Percentiles rank a stretch among this genome's conserved stretches.
phyloP scores from a whole-genome alignment of 129 eudicot species.

The Oenanthe sinensis region DNA sequence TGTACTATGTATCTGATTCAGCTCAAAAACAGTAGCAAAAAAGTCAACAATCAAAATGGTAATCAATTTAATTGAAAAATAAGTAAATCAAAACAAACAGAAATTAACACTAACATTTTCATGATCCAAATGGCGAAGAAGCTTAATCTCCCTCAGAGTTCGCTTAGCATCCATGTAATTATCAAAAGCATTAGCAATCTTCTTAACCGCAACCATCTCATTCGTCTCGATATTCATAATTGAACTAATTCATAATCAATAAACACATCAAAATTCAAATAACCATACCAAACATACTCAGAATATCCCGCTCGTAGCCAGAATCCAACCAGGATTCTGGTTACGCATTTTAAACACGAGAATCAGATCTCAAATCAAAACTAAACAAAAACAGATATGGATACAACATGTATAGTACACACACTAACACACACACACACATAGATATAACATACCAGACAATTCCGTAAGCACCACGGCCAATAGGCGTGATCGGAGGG shows the following conservation, averaged over 20 bases:
- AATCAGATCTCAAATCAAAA: neutral
- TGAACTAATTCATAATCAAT: conserved; percentile 38
- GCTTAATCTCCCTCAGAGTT: conserved; percentile 79
- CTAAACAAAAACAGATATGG: neutral
- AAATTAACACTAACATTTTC: conserved; percentile 52
- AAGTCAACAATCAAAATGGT: conserved; percentile 1
- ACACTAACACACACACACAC: too few species aligned
- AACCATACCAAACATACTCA: neutral
- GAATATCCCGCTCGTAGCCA: neutral
- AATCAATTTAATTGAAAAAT: neutral
- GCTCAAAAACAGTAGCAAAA: neutral
- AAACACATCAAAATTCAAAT: neutral
- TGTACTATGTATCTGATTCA: neutral
- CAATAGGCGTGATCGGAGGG: conserved; percentile 81
- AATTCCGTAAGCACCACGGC: conserved; percentile 95
- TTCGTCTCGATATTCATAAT: conserved; percentile 74
- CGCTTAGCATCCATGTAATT: conserved; percentile 91
- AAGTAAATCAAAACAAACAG: neutral
- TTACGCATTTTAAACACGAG: neutral
- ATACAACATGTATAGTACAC: too few species aligned
- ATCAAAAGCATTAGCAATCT: conserved; percentile 79
- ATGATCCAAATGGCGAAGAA: conserved; percentile 83
- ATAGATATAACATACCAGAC: conserved; percentile 45
- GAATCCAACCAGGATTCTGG: neutral
- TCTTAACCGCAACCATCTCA: conserved; percentile 87